Conservation (phyloP, 2,329 filamentous ascomycete species). For the Penicillium decumbens region DNA sequence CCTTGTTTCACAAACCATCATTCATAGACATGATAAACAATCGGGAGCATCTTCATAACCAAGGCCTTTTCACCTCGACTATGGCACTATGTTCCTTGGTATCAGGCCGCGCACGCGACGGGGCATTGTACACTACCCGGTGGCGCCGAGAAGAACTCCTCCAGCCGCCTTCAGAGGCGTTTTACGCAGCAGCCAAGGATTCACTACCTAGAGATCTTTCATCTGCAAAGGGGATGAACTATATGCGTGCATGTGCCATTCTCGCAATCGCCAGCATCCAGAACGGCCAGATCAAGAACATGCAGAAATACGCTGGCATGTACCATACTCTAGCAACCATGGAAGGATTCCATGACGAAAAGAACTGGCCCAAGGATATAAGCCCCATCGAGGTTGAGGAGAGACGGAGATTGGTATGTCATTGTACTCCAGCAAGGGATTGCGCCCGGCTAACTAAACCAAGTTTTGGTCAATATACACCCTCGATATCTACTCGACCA, state of each 20-base stretch:
- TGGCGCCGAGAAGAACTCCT: conserved; percentile 31
- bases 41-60: conserved; percentile 43
- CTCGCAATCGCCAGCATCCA: conserved; percentile 51
- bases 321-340: conserved; percentile 50
- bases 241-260: conserved; percentile 46
- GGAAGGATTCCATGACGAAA: conserved; percentile 51
- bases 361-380: conserved; percentile 48
- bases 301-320: conserved; percentile 50
- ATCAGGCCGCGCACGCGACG: conserved; percentile 49
- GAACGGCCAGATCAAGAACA: conserved; percentile 46
- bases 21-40: conserved; percentile 40
- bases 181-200: conserved; percentile 44
- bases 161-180: conserved; percentile 40
- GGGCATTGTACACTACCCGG: conserved; percentile 41
- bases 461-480: conserved; percentile 57
- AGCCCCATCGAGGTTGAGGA: conserved; percentile 47
- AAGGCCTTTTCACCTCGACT: conserved; percentile 46
- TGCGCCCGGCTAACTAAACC: conserved; percentile 3
- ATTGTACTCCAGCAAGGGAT: not conserved
- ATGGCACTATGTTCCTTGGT: conserved; percentile 52
- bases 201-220: conserved; percentile 38
- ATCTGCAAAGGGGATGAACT: conserved; percentile 29
- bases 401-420: conserved; percentile 44
- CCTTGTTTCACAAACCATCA: conserved; percentile 49
- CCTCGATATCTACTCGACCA: conserved; percentile 52